Evolutionary conservation across 2,329 filamentous ascomycete genomes (phyloP), one percentile per base, ranked within the genome.

Genomic region (Exophiala aquamarina): DNA sequence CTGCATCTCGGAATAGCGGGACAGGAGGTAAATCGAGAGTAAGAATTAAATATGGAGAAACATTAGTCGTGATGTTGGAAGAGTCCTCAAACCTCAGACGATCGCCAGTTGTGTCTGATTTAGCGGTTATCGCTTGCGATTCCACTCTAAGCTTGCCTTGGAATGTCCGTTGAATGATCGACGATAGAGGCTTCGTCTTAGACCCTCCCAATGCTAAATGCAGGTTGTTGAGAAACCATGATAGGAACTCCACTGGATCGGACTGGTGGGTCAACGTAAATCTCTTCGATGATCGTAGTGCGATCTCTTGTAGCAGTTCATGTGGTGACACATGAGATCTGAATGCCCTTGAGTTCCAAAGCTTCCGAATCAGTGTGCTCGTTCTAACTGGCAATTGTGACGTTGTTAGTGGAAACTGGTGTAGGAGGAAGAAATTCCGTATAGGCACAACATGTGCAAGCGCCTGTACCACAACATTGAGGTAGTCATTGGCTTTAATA

Each of bases 401-500:
- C 48, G 70, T 70, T 13, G 77, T 78, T 9, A 77, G 77, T 9
- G 77, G 77, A 41, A 96, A 84, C 58, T 94, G 81, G 63, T 95
- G 89, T 1, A 97, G 79, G 61, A 98, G 83, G 64, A 97, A 84
- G 70, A 83, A 97, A 66, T 97, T 96, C 26, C 93, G 83, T 58
- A 98, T 74, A 3, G 93, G 92, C 15, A 84, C 75, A 19, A 97
- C 89, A 68, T 98, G 93, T 2, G 92, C 85, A 29, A 98, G 78
- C 5, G 91, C 86, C 68, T 98, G 93, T 39, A 95, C 86, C 3
- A 96, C 81, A 19, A 95, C 92, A 65, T 98, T 98, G 63, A 97
- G 79, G 71, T 98, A 98, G 73, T 98, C 93, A 71, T 98, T 98
- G 49, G 93, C 89, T 70, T 98, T 98, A 77, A 98, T 96, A 71